phyloP scores from a whole-genome alignment of 1,139 yeast genomes.

The Yamadazyma conglobata region DNA sequence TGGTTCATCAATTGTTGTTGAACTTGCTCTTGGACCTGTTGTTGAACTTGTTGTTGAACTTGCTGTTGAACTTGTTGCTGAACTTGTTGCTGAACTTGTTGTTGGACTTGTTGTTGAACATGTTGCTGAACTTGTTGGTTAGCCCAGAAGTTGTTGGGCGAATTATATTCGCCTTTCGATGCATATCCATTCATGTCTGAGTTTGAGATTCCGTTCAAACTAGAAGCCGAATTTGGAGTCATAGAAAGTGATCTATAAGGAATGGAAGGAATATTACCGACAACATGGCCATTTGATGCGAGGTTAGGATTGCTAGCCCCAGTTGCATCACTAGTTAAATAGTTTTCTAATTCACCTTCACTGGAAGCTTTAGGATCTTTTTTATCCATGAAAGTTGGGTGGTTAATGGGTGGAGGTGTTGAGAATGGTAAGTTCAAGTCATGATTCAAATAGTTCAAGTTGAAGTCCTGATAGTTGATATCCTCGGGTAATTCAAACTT shows the following conservation, averaged over 20 bases:
- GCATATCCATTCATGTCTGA: conserved; percentile 3
- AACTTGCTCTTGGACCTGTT: conserved; percentile 4
- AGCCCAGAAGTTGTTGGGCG: conserved; percentile 12
- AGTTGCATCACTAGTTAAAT: too few species aligned
- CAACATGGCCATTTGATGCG: too few species aligned
- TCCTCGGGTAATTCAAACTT: conserved; percentile 38
- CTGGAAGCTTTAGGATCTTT: too few species aligned
- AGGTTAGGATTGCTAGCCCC: too few species aligned
- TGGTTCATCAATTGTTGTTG: conserved; percentile 9
- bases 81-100: conserved; percentile 14
- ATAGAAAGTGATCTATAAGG: conserved; percentile 10
- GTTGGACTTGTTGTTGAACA: conserved; percentile 15
- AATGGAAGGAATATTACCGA: too few species aligned
- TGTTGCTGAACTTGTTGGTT: conserved; percentile 15
- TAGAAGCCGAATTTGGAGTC: conserved; percentile 8
- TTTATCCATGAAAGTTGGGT: conserved; percentile 9
- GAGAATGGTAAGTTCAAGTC: conserved; percentile 23
- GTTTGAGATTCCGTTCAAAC: conserved; percentile 5
- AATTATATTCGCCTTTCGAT: conserved; percentile 4
- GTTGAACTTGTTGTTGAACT: conserved; percentile 11
- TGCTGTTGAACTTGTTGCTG: conserved; percentile 13
- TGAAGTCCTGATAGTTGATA: conserved; percentile 1
- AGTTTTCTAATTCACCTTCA: conserved; percentile 18
- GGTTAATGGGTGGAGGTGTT: conserved; percentile 23
- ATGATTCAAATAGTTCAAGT: conserved; percentile 2